A percentile compares a stretch with the other conserved stretches of the same genome.
phyloP scores from a whole-genome alignment of 805 yeast genomes.

The Barnettozyma wickerhamii region DNA sequence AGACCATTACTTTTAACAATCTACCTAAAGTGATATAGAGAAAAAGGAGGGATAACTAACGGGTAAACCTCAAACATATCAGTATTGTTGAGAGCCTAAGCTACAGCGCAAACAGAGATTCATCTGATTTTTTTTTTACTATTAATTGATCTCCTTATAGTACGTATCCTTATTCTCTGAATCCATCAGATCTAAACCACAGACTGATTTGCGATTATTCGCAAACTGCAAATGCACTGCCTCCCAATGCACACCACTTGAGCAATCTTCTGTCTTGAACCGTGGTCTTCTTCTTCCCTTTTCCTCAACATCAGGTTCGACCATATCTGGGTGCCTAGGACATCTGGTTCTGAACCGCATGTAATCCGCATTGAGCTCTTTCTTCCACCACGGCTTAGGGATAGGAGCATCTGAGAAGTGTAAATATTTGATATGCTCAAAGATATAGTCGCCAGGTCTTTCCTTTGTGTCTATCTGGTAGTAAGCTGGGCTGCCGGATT shows the following conservation, averaged over 20 bases:
- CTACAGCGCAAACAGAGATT: no score
- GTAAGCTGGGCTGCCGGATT: slow-evolving; percentile 16
- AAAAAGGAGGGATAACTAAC: no score
- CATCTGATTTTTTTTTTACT: no score
- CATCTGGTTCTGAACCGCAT: slow-evolving; percentile 18
- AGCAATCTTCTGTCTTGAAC: slow-evolving; percentile 13
- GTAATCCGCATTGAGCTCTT: slow-evolving; percentile 9
- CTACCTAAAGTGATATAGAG: no score
- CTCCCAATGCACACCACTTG: slow-evolving; percentile 21
- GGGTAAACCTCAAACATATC: no score
- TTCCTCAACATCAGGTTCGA: no score
- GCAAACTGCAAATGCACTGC: slow-evolving; percentile 11
- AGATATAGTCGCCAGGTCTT: slow-evolving; percentile 15
- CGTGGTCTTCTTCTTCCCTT: no score
- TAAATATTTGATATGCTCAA: slow-evolving; percentile 37
- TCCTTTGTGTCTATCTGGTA: slow-evolving; percentile 15
- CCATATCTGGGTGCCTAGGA: slow-evolving; percentile 13
- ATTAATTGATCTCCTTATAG: slow-evolving; percentile 10
- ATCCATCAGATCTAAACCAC: slow-evolving; percentile 16
- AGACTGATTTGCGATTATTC: slow-evolving; percentile 17
- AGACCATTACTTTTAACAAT: no score
- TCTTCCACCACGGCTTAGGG: slow-evolving; percentile 57
- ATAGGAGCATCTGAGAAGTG: slow-evolving; percentile 68
- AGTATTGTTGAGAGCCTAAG: no score
- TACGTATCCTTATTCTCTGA: slow-evolving; percentile 18